Conservation (phyloP, 352 stramenopile genomes). For the Pythium dissotocum region DNA sequence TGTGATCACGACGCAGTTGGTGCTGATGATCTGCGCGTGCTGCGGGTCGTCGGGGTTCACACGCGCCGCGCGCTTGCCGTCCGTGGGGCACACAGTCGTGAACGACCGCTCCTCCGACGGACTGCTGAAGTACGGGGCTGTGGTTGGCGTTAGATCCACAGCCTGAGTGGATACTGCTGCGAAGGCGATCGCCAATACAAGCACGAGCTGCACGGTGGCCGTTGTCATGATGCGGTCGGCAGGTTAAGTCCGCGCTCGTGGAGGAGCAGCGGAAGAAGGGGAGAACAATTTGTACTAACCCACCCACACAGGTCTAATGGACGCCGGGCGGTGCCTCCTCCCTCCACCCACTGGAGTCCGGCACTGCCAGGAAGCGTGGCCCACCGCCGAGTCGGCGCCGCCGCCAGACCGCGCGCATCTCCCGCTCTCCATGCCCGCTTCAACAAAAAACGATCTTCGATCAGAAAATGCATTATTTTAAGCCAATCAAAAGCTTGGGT, state of each 20-base stretch:
- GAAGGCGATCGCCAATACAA: neutral
- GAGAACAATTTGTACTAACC: neutral
- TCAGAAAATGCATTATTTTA: neutral
- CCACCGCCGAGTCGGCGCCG: neutral
- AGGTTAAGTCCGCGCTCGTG: neutral
- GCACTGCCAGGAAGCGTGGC: neutral
- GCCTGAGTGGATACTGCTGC: neutral
- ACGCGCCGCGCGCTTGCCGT: constrained; percentile 7
- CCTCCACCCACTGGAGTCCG: neutral
- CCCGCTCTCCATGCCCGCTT: neutral
- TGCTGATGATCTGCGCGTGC: constrained; percentile 18
- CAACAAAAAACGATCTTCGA: neutral
- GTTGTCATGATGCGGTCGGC: neutral
- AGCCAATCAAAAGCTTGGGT: neutral
- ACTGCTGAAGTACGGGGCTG: neutral
- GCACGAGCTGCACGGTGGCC: neutral
- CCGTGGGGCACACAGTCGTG: constrained; percentile 15
- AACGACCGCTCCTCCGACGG: neutral
- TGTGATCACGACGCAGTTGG: constrained; percentile 9
- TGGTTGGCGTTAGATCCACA: neutral
- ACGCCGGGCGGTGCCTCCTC: neutral
- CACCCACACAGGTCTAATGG: neutral
- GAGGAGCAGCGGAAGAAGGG: neutral
- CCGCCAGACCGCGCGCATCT: neutral
- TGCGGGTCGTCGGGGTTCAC: constrained; percentile 2